These are phyloP conservation scores for Plasmodium knowlesi DNA, from an alignment of 169 alveolate genomes.

Conservation along the genomic window DNA sequence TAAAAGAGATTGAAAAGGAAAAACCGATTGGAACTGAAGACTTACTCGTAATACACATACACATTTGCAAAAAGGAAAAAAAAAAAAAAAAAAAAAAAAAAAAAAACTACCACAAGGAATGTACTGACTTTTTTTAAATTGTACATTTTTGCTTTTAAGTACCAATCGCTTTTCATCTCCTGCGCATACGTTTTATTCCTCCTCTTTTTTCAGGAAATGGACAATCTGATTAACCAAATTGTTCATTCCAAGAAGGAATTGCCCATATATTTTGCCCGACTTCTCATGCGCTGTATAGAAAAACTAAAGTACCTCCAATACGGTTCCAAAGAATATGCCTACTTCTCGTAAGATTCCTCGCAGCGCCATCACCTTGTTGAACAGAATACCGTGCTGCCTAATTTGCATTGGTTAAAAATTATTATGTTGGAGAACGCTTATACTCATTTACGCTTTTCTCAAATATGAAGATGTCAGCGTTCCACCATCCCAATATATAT, in stretches of 20 bases:
- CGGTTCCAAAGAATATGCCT: constrained; percentile 36
- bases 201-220: not conserved
- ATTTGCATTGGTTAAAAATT: not conserved
- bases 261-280: not conserved
- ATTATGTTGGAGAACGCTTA: not conserved
- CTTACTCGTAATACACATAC: not conserved
- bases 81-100: not conserved
- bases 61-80: not conserved
- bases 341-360: constrained; percentile 15
- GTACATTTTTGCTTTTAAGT: not conserved
- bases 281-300: constrained; percentile 21
- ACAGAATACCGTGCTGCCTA: not conserved
- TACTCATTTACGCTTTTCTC: not conserved
- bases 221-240: constrained; percentile 7
- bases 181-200: not conserved
- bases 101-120: not conserved
- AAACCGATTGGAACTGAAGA: not conserved
- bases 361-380: not conserved
- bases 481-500: not conserved
- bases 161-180: not conserved
- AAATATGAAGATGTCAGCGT: not conserved
- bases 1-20: not conserved
- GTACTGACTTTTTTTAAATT: not conserved
- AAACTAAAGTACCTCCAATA: constrained; percentile 47
- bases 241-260: not conserved